These are phyloP conservation scores for Fusarium fujikuroi DNA, from an alignment of 2,329 filamentous ascomycete species.

Conservation along the genomic window DNA sequence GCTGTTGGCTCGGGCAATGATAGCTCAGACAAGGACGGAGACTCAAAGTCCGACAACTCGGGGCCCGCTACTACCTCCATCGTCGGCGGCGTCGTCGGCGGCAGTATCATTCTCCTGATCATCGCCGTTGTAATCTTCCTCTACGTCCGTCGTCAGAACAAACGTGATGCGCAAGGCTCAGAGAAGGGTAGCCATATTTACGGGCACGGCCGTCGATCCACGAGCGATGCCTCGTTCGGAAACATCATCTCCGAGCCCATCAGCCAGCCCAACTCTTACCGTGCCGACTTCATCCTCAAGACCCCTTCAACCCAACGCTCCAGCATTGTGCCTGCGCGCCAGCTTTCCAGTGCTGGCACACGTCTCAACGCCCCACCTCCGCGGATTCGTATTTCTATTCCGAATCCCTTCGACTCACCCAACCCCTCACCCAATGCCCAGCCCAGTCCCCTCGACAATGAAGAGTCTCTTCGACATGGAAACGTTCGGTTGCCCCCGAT, in stretches of 20 bases:
- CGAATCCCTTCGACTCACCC: conserved; percentile 52
- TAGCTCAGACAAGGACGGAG: conserved; percentile 11
- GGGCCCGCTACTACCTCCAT: conserved; percentile 52
- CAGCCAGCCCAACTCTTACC: conserved; percentile 54
- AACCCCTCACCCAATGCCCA: conserved; percentile 42
- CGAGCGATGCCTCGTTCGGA: conserved; percentile 42
- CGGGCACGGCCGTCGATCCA: conserved; percentile 24
- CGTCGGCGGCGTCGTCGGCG: conserved; percentile 61
- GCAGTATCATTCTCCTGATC: conserved; percentile 55
- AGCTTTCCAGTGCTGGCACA: conserved; percentile 25
- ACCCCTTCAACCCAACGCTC: conserved; percentile 34
- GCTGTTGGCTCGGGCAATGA: conserved; percentile 14
- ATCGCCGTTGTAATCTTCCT: conserved; percentile 54
- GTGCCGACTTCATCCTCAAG: conserved; percentile 65
- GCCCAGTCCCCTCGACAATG: conserved; percentile 42
- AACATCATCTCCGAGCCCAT: conserved; percentile 70
- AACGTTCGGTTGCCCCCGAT: conserved; percentile 51
- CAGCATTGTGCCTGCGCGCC: conserved; percentile 13
- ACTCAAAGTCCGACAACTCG: conserved; percentile 27
- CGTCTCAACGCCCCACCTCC: conserved; percentile 28
- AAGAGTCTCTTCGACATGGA: conserved; percentile 40
- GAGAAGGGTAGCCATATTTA: conserved; percentile 40
- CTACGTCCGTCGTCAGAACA: conserved; percentile 51
- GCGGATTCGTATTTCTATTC: conserved; percentile 48
- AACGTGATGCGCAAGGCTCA: conserved; percentile 17